A percentile compares a stretch with the other conserved stretches of the same genome.
These are phyloP conservation scores for Polysphondylium violaceum DNA, from an alignment of 78 protist genomes.

Conservation along the genomic window DNA sequence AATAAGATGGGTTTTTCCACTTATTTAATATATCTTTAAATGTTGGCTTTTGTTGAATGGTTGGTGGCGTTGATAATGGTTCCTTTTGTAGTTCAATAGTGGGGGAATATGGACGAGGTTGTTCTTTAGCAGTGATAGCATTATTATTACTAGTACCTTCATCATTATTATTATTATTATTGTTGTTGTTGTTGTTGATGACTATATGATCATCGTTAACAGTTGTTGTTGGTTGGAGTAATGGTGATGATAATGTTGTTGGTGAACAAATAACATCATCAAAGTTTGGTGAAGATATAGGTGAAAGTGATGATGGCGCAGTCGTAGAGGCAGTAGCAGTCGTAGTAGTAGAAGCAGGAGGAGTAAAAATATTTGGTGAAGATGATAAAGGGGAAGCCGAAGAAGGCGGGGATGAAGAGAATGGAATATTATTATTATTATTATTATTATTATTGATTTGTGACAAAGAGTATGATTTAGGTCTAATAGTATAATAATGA, in stretches of 20 bases:
- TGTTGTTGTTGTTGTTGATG: not conserved
- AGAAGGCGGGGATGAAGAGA: conserved; percentile 5
- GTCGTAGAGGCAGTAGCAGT: too few relatives aligned
- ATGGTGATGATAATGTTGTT: too few relatives aligned
- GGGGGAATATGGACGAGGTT: too few relatives aligned
- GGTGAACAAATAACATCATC: too few relatives aligned
- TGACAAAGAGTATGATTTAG: too few relatives aligned
- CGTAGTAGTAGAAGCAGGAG: not conserved
- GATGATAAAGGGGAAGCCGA: conserved; percentile 15
- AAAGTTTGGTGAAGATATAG: too few relatives aligned
- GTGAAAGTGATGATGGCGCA: too few relatives aligned
- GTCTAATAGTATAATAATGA: too few relatives aligned
- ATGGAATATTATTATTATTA: conserved; percentile 10
- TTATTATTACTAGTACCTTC: conserved; percentile 1
- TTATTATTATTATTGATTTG: conserved; percentile 34
- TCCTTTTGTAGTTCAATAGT: not conserved
- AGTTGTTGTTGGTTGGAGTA: too few relatives aligned
- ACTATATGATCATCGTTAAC: conserved; percentile 1
- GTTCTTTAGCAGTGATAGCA: not conserved
- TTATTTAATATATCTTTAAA: conserved; percentile 50
- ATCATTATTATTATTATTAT: not conserved
- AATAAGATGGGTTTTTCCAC: conserved; percentile 29
- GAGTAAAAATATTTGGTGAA: not conserved
- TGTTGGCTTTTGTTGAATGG: not conserved
- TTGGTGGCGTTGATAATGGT: too few relatives aligned